Conservation (phyloP, 2,329 filamentous ascomycete species). For the Coleophoma crateriformis region DNA sequence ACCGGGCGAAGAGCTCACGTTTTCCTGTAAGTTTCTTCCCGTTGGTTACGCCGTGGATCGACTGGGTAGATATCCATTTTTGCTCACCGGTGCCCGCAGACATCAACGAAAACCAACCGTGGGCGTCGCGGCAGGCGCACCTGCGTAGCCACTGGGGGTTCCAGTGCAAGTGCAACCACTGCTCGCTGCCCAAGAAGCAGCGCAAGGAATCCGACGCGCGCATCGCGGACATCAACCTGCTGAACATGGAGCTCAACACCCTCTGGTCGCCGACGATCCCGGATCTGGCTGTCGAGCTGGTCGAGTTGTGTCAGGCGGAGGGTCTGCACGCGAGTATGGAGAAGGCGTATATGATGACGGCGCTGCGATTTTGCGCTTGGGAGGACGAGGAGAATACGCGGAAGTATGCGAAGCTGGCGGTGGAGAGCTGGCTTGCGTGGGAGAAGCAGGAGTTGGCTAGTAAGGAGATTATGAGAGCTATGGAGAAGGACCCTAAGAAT, state of each 20-base stretch:
- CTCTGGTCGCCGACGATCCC: neutral
- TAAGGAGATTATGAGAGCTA: neutral
- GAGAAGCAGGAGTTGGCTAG: neutral
- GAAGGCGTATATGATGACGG: slow-evolving; percentile 6
- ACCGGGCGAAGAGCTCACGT: slow-evolving; percentile 10
- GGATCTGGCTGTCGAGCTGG: slow-evolving; percentile 4
- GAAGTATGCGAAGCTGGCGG: slow-evolving; percentile 2
- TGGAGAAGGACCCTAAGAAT: neutral
- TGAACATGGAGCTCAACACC: neutral
- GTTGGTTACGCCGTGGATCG: too few species aligned
- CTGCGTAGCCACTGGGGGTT: slow-evolving; percentile 9
- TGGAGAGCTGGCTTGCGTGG: slow-evolving; percentile 2
- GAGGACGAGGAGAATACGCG: neutral
- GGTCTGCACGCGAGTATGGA: slow-evolving; percentile 2
- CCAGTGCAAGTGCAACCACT: slow-evolving; percentile 5
- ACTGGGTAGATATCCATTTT: too few species aligned
- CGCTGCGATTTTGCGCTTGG: slow-evolving; percentile 7
- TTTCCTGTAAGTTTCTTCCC: slow-evolving; percentile 1
- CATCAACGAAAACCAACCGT: slow-evolving; percentile 6
- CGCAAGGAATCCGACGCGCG: neutral
- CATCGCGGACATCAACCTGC: neutral
- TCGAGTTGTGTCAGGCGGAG: slow-evolving; percentile 6
- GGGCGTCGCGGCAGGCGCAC: neutral
- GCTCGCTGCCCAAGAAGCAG: neutral
- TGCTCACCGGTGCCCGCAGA: neutral